A percentile compares a stretch with the other conserved stretches of the same genome.
Conservation (phyloP, 352 stramenopile species). For the Bremia lactucae region DNA sequence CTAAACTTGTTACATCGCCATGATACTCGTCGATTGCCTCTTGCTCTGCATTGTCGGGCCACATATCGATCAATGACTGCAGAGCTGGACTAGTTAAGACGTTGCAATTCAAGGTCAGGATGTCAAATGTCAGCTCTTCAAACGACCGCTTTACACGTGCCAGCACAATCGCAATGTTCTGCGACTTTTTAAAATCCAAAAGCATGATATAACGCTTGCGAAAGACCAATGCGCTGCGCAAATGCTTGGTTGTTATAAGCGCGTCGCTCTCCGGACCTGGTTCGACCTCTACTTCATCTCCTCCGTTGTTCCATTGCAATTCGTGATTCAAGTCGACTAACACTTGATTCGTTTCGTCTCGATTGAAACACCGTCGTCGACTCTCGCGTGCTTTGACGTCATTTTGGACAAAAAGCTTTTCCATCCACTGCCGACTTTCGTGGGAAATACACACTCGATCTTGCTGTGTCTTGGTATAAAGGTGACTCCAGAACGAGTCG, state of each 20-base stretch:
- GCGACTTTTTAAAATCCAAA: slow-evolving; percentile 77
- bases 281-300: slow-evolving; percentile 15
- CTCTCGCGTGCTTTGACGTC: slow-evolving; percentile 18
- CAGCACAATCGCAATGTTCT: slow-evolving; percentile 76
- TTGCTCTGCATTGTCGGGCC: slow-evolving; percentile 63
- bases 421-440: slow-evolving; percentile 52
- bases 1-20: slow-evolving; percentile 37
- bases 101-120: slow-evolving; percentile 54
- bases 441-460: slow-evolving; percentile 38
- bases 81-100: slow-evolving; percentile 55
- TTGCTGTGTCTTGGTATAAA: slow-evolving; percentile 16
- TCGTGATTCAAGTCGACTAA: background rate
- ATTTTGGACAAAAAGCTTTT: slow-evolving; percentile 65
- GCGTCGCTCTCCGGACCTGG: slow-evolving; percentile 12
- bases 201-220: slow-evolving; percentile 52
- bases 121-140: slow-evolving; percentile 41
- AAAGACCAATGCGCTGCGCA: slow-evolving; percentile 16
- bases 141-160: slow-evolving; percentile 62
- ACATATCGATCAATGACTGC: slow-evolving; percentile 74
- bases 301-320: slow-evolving; percentile 12
- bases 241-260: slow-evolving; percentile 1
- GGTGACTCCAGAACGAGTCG: slow-evolving; percentile 43
- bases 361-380: slow-evolving; percentile 8
- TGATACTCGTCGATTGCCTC: slow-evolving; percentile 52
- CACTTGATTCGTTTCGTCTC: background rate